phyloP scores from a whole-genome alignment of 345 rosid species.

The Turritis glabra region DNA sequence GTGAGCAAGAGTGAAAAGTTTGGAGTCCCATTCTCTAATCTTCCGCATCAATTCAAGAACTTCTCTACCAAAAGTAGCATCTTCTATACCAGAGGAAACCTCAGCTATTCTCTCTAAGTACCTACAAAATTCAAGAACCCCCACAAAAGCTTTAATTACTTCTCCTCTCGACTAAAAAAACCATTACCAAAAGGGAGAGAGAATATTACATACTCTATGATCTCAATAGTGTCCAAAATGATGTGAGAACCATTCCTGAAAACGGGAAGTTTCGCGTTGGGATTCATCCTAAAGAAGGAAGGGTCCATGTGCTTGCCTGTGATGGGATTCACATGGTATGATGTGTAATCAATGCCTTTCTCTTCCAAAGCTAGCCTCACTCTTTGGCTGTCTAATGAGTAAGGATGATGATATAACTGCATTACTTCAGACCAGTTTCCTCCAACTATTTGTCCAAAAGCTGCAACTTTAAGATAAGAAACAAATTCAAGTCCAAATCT shows the following conservation, averaged over 20 bases:
- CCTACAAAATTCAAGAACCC: slow-evolving; percentile 45
- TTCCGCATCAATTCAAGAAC: slow-evolving; percentile 74
- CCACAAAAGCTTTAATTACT: neutral
- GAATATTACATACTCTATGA: slow-evolving; percentile 73
- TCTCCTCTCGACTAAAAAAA: neutral
- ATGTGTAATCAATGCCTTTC: slow-evolving; percentile 88
- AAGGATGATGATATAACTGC: slow-evolving; percentile 97
- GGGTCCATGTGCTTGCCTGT: slow-evolving; percentile 80
- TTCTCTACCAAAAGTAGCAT: slow-evolving; percentile 48
- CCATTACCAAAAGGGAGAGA: neutral
- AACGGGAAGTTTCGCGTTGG: slow-evolving; percentile 69
- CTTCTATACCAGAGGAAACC: slow-evolving; percentile 54
- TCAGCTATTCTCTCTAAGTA: slow-evolving; percentile 73
- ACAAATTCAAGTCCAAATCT: neutral
- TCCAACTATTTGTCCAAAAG: neutral
- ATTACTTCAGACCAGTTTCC: slow-evolving; percentile 41
- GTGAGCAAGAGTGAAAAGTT: slow-evolving; percentile 68
- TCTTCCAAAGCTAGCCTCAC: slow-evolving; percentile 89
- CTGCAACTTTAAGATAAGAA: slow-evolving; percentile 12
- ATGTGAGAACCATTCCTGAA: slow-evolving; percentile 77
- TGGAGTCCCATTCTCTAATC: slow-evolving; percentile 75
- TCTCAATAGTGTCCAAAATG: slow-evolving; percentile 76
- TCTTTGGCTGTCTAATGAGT: slow-evolving; percentile 81
- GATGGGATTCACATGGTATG: slow-evolving; percentile 80
- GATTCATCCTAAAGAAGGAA: slow-evolving; percentile 81